A percentile compares a stretch with the other conserved stretches of the same genome.
Evolutionary conservation across 2,329 filamentous ascomycete genomes (phyloP).

Genomic region (Alternaria triticina): DNA sequence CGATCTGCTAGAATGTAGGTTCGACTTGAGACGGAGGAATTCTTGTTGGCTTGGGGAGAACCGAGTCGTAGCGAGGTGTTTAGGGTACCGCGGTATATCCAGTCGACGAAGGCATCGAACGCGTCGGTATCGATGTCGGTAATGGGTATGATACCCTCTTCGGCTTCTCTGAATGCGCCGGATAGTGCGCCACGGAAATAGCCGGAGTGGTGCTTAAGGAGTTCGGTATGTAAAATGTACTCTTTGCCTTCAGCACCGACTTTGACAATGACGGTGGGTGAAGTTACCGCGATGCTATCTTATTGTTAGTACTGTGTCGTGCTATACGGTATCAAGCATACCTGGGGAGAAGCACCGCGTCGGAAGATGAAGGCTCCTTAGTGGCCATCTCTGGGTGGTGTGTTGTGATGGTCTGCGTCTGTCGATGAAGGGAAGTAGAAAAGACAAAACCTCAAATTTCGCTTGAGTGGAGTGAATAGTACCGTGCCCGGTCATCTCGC

Average conservation of each 20-base stretch:
- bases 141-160: not conserved
- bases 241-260: not conserved
- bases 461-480: no score
- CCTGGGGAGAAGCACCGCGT: not conserved
- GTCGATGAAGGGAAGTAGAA: not conserved
- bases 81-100: not conserved
- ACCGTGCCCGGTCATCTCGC: not conserved
- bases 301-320: not conserved
- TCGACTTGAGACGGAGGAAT: not conserved
- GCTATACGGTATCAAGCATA: not conserved
- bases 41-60: no score
- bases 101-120: not conserved
- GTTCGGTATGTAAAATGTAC: constrained; percentile 1
- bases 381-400: not conserved
- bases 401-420: not conserved
- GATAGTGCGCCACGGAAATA: constrained; percentile 5
- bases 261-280: constrained; percentile 1
- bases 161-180: not conserved
- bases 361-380: not conserved
- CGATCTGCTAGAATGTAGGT: not conserved
- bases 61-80: no score
- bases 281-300: not conserved
- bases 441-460: not conserved
- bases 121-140: not conserved
- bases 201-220: not conserved